phyloP scores from a whole-genome alignment of 441 rosid species.

The Euphorbia celastroides region DNA sequence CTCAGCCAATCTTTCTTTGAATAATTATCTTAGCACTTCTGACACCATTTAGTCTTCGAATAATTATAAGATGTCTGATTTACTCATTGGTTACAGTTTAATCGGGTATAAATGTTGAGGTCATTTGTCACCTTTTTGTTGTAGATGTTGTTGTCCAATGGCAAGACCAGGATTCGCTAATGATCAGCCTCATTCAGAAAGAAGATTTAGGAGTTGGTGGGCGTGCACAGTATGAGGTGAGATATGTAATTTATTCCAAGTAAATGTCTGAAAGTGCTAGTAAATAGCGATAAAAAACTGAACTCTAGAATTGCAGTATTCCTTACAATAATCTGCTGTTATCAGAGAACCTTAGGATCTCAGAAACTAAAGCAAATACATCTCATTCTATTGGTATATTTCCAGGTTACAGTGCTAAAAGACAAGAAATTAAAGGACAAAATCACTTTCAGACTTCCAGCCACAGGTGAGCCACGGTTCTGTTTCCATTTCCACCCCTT shows the following conservation, averaged over 20 bases:
- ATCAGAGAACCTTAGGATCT: background rate
- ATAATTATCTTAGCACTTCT: background rate
- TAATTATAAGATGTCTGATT: background rate
- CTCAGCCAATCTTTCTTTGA: background rate
- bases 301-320: background rate
- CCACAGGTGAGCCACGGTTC: conserved; percentile 49
- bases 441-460: conserved; percentile 60
- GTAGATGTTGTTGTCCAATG: conserved; percentile 72
- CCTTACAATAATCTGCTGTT: background rate
- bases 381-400: conserved; percentile 9
- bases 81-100: background rate
- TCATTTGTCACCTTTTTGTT: conserved; percentile 16
- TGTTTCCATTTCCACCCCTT: conserved; percentile 6
- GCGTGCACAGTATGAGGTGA: conserved; percentile 60
- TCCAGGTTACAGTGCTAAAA: conserved; percentile 50
- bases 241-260: conserved; percentile 9
- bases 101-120: background rate
- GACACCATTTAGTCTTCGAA: background rate
- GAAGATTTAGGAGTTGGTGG: conserved; percentile 69
- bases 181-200: conserved; percentile 38
- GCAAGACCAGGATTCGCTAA: conserved; percentile 40
- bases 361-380: background rate
- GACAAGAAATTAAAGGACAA: conserved; percentile 49
- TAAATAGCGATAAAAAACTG: background rate
- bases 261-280: background rate